Evolutionary conservation across 2,329 filamentous ascomycete genomes (phyloP), one percentile per base, ranked within the genome.

Genomic region (Emydomyces testavorans): DNA sequence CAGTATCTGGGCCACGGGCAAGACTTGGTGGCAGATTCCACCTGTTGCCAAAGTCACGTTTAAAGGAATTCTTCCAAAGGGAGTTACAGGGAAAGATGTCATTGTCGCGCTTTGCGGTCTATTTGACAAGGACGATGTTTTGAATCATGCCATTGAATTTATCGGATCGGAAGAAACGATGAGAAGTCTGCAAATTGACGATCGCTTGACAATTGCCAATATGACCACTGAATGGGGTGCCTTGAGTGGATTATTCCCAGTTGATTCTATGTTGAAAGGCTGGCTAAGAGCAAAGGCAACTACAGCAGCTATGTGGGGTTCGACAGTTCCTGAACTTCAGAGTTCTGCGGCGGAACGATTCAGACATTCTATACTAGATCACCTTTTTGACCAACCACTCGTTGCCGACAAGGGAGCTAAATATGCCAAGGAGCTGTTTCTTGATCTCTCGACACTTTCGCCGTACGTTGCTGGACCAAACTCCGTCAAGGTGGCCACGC

Each of bases 121-220:
- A 0, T 93, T 96, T 71, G 84, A 85, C 66, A 79, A 83, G 46
- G 83, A 87, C 56, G 86, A 94, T 37, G 90, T 95, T 0, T 73
- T 95, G 11, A 96, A 96, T 67, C 87, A 94, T 61, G 80, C 80
- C 4, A 81, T 96, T 51, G 90, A 96, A 60, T 94, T 95, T 59
- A 80, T 79, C 0, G 90, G 89, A 10, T 80, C 81, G 0, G 79
- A 86, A 53, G 74, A 88, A 61, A 94, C 88, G 0, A 76, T 92
- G 72, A 60, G 68, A 36, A 87, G 76, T 58, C 71, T 94, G 8
- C 20, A 46, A 0, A 69, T 94, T 0, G 85, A 92, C 56, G 74
- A 82, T 54, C 72, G 88, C 8, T 64, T 94, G 28, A 82, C 85
- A 0, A 68, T 69, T 28, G 65, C 72, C 4, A 92, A 90, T 62